A percentile compares a stretch with the other conserved stretches of the same genome.
Evolutionary conservation across 2,329 filamentous ascomycete species (phyloP).

Genomic region (Cordyceps fumosorosea): DNA sequence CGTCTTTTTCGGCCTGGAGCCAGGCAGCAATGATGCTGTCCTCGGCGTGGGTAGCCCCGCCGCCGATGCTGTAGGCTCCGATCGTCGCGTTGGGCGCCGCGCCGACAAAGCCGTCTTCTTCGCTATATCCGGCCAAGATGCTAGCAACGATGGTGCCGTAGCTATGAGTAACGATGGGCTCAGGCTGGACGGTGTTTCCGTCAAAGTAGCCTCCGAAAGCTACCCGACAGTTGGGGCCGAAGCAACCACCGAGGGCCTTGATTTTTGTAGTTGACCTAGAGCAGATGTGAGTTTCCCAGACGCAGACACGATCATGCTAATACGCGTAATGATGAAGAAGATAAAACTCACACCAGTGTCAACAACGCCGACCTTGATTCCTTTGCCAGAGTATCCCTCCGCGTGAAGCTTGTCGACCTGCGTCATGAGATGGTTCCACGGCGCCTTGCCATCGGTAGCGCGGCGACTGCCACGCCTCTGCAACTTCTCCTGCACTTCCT

Average conservation of each 20-base stretch:
- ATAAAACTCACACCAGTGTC: background rate
- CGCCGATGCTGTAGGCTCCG: conserved; percentile 51
- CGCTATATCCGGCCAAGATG: conserved; percentile 52
- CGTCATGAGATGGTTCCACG: background rate
- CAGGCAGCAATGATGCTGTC: conserved; percentile 55
- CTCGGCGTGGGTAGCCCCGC: conserved; percentile 43
- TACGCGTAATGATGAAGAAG: background rate
- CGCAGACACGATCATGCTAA: background rate
- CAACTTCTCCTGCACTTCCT: background rate
- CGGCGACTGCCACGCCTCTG: background rate
- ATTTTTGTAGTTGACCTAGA: background rate
- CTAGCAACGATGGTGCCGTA: conserved; percentile 58
- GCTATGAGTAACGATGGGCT: conserved; percentile 49
- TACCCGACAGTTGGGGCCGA: conserved; percentile 53
- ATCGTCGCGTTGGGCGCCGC: conserved; percentile 50
- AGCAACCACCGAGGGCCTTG: conserved; percentile 32
- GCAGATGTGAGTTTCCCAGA: background rate
- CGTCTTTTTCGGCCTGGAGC: conserved; percentile 52
- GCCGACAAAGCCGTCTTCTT: conserved; percentile 48
- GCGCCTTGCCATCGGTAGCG: background rate
- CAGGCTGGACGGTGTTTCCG: conserved; percentile 47
- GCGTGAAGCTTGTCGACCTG: background rate
- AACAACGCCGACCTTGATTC: background rate
- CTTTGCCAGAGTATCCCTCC: background rate
- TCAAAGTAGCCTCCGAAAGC: conserved; percentile 50